These are phyloP conservation scores for Ganoderma meredithae DNA, from an alignment of 1,284 basidiomycete genomes.

Conservation along the genomic window DNA sequence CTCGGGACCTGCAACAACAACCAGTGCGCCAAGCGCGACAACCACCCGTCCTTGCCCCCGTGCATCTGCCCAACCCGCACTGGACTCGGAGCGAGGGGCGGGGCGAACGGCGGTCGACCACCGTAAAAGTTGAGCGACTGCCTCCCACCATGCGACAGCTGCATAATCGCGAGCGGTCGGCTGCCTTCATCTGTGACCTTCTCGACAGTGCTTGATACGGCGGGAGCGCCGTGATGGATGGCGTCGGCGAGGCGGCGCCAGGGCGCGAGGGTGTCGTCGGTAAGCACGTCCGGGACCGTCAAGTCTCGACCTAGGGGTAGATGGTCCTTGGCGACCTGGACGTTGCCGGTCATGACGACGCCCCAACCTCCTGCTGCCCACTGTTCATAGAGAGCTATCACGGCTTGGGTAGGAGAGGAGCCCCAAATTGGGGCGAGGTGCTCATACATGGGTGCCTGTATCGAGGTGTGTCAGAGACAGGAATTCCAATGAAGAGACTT, in stretches of 20 bases:
- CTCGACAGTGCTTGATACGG: conserved; percentile 8
- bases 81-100: conserved; percentile 80
- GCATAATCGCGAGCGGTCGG: conserved; percentile 70
- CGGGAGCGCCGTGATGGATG: conserved; percentile 51
- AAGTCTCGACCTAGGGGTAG: conserved; percentile 87
- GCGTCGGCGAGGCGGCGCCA: conserved; percentile 60
- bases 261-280: conserved; percentile 52
- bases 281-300: conserved; percentile 58
- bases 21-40: conserved; percentile 53
- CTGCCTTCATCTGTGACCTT: neutral
- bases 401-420: conserved; percentile 74
- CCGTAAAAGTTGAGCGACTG: conserved; percentile 82
- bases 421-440: conserved; percentile 74
- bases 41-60: conserved; percentile 24
- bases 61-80: conserved; percentile 55
- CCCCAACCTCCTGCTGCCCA: conserved; percentile 89
- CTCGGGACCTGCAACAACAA: conserved; percentile 71
- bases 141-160: conserved; percentile 88
- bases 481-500: too few species aligned
- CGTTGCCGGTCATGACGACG: conserved; percentile 90
- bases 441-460: conserved; percentile 84
- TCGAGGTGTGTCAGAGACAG: conserved; percentile 27
- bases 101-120: conserved; percentile 65
- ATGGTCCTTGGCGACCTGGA: conserved; percentile 78
- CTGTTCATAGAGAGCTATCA: conserved; percentile 73